Evolutionary conservation across 371 early-diverging fungal genomes (phyloP).

Genomic region (Synchytrium microbalum): DNA sequence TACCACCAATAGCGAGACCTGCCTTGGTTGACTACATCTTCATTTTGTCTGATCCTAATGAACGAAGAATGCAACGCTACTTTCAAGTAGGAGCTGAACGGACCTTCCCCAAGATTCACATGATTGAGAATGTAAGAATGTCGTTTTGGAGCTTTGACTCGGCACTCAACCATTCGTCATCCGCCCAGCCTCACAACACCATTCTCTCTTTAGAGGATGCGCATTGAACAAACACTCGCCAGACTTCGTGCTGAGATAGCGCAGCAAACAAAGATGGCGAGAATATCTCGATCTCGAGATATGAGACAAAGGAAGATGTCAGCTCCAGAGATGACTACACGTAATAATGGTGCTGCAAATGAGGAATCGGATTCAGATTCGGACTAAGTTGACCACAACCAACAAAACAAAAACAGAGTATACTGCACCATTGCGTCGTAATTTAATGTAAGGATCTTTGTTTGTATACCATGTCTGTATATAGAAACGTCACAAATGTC

Average conservation of each 20-base stretch:
- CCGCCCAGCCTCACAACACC: neutral
- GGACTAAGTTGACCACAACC: too few relatives aligned
- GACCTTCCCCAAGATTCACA: conserved; percentile 74
- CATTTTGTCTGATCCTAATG: conserved; percentile 64
- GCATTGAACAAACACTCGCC: neutral
- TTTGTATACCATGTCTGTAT: too few relatives aligned
- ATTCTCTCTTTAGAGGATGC: neutral
- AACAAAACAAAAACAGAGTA: too few relatives aligned
- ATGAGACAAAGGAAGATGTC: neutral
- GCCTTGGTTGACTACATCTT: conserved; percentile 55
- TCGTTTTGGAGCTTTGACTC: neutral
- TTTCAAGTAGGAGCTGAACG: conserved; percentile 53
- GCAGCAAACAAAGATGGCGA: neutral
- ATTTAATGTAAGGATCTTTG: too few relatives aligned
- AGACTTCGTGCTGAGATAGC: neutral
- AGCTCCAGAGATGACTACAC: neutral
- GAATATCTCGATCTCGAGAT: neutral
- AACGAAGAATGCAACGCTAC: conserved; percentile 45
- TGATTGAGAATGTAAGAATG: conserved; percentile 53
- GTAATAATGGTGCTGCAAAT: too few relatives aligned
- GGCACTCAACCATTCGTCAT: neutral
- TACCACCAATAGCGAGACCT: conserved; percentile 50
- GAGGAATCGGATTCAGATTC: too few relatives aligned
- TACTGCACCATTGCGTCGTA: too few relatives aligned
- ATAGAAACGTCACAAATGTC: too few relatives aligned